Evolutionary conservation across 768 basidiomycete genomes (phyloP).

Genomic region (Termitomyces sp.): DNA sequence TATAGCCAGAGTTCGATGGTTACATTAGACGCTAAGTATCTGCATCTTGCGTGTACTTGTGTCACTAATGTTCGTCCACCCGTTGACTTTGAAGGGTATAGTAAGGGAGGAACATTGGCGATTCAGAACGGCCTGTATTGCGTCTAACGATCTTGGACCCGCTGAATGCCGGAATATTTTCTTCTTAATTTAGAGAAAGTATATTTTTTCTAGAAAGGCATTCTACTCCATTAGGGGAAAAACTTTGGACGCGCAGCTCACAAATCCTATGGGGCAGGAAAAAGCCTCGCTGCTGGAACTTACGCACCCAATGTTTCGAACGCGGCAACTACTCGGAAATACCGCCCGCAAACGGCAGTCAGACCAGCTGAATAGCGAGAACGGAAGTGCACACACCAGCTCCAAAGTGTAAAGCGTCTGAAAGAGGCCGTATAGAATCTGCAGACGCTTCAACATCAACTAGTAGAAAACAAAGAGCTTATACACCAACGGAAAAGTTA

Average conservation of each 20-base stretch:
- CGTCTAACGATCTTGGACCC: too few relatives aligned
- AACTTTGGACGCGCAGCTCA: constrained; percentile 26
- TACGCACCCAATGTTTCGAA: constrained; percentile 79
- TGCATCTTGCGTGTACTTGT: constrained; percentile 7
- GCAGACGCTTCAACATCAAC: neutral
- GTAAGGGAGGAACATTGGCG: constrained; percentile 8
- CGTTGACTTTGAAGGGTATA: constrained; percentile 6
- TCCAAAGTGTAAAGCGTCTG: constrained; percentile 70
- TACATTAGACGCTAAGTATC: neutral
- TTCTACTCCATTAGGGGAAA: too few relatives aligned
- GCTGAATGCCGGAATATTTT: too few relatives aligned
- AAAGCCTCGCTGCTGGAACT: constrained; percentile 14
- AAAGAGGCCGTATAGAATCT: constrained; percentile 74
- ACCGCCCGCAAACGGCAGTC: constrained; percentile 78
- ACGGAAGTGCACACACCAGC: constrained; percentile 84
- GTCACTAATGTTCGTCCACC: constrained; percentile 6
- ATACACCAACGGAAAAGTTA: constrained; percentile 52
- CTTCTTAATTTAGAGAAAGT: too few relatives aligned
- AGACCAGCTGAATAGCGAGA: constrained; percentile 78
- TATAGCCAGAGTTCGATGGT: neutral
- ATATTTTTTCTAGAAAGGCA: too few relatives aligned
- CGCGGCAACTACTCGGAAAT: constrained; percentile 85
- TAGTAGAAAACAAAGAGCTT: neutral
- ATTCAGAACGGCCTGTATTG: too few relatives aligned
- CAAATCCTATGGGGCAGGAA: neutral